These are phyloP conservation scores for Somion occarium DNA, from an alignment of 1,284 basidiomycete genomes.

Conservation along the genomic window DNA sequence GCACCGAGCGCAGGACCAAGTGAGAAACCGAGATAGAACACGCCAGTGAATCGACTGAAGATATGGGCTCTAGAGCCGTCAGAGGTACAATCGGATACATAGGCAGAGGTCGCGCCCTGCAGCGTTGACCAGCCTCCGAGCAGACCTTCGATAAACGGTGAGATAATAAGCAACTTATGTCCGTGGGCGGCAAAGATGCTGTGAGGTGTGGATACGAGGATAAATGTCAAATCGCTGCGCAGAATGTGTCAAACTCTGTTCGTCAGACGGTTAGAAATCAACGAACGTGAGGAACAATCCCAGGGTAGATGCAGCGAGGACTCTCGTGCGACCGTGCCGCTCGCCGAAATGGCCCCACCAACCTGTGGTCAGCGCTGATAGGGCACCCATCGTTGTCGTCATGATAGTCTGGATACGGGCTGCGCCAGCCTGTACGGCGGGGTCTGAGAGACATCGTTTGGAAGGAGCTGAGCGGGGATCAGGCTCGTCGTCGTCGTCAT, in stretches of 20 bases:
- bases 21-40: constrained; percentile 68
- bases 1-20: constrained; percentile 72
- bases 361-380: constrained; percentile 81
- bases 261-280: constrained; percentile 1
- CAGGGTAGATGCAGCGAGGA: constrained; percentile 66
- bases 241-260: not conserved
- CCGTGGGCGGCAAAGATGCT: constrained; percentile 60
- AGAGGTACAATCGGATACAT: constrained; percentile 83
- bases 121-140: constrained; percentile 86
- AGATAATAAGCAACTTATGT: constrained; percentile 73
- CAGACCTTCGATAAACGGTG: constrained; percentile 78
- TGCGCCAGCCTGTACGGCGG: constrained; percentile 62
- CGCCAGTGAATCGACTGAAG: constrained; percentile 75
- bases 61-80: constrained; percentile 77
- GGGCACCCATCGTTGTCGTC: constrained; percentile 74
- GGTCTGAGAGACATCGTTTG: constrained; percentile 51
- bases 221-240: constrained; percentile 70
- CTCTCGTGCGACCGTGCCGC: constrained; percentile 68
- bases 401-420: constrained; percentile 67
- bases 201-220: constrained; percentile 71
- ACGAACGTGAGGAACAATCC: constrained; percentile 76
- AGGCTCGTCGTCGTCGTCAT: constrained; percentile 35
- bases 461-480: constrained; percentile 49
- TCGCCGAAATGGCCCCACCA: constrained; percentile 88
- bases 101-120: constrained; percentile 76